These are phyloP conservation scores for Auriscalpium microsporum DNA, from an alignment of 768 basidiomycete species.

Conservation along the genomic window DNA sequence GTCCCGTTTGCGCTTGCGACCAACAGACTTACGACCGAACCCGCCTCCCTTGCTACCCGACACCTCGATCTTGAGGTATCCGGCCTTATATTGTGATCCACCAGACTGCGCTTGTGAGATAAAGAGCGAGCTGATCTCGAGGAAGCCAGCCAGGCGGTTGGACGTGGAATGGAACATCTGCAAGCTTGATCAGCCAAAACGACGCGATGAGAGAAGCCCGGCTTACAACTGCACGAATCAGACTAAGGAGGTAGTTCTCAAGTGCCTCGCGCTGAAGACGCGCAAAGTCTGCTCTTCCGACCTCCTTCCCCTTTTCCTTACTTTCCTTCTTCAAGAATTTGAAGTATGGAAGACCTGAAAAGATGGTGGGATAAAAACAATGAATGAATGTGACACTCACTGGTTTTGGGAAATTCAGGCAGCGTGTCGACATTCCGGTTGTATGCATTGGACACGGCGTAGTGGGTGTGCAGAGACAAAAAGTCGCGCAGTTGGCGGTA, in stretches of 20 bases:
- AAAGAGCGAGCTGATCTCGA: conserved; percentile 87
- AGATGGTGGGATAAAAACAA: background rate
- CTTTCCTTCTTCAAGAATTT: conserved; percentile 71
- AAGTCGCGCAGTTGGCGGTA: conserved; percentile 93
- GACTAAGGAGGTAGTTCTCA: conserved; percentile 79
- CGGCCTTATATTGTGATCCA: conserved; percentile 87
- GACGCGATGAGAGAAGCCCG: background rate
- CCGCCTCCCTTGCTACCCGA: conserved; percentile 42
- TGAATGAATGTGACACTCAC: conserved; percentile 25
- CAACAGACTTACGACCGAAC: conserved; percentile 58
- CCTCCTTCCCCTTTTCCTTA: conserved; percentile 37
- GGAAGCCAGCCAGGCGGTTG: conserved; percentile 83
- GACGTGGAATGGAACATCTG: conserved; percentile 93
- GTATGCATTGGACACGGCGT: conserved; percentile 39
- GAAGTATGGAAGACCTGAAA: conserved; percentile 77
- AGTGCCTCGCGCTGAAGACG: conserved; percentile 63
- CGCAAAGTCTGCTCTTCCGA: conserved; percentile 68
- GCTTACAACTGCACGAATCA: conserved; percentile 85
- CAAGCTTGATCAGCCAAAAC: background rate
- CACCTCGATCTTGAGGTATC: conserved; percentile 59
- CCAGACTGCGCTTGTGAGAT: conserved; percentile 67
- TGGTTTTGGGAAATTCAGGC: conserved; percentile 87
- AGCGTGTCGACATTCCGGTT: conserved; percentile 64
- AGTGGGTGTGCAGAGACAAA: conserved; percentile 81
- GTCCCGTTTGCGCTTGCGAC: conserved; percentile 52